phyloP scores from a whole-genome alignment of 352 stramenopile species.

The Phytopythium ostracodes region DNA sequence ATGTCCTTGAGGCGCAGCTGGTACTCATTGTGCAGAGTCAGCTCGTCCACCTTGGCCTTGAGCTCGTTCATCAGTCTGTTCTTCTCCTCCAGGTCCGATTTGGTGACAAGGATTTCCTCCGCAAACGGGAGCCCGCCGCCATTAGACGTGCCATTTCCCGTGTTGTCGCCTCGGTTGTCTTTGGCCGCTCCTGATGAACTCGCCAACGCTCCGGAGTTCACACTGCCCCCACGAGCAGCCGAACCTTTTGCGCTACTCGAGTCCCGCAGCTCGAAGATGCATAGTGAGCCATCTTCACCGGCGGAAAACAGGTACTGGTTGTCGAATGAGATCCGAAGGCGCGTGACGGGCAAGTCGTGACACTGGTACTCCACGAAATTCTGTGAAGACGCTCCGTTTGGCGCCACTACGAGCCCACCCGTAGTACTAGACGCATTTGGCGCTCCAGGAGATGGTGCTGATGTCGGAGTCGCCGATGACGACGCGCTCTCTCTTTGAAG shows the following conservation, averaged over 20 bases:
- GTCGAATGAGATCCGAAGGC: conserved; percentile 78
- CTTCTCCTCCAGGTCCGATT: conserved; percentile 92
- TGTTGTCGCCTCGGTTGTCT: conserved; percentile 15
- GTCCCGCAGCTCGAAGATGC: conserved; percentile 87
- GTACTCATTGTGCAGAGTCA: conserved; percentile 94
- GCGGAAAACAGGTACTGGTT: conserved; percentile 92
- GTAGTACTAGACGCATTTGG: conserved; percentile 2
- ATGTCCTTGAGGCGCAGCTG: conserved; percentile 94
- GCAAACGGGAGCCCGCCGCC: conserved; percentile 75
- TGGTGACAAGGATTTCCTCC: conserved; percentile 93
- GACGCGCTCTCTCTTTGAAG: conserved; percentile 45
- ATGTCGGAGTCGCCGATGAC: conserved; percentile 9
- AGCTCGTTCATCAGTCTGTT: conserved; percentile 90
- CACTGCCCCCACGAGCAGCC: conserved; percentile 17
- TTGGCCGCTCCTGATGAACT: conserved; percentile 12
- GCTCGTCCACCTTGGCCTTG: conserved; percentile 93
- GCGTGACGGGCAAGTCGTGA: conserved; percentile 71
- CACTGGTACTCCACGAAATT: conserved; percentile 72
- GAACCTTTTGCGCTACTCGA: conserved; percentile 33
- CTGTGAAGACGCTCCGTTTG: not conserved
- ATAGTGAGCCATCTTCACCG: conserved; percentile 89
- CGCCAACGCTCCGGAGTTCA: not conserved
- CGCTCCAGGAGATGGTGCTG: conserved; percentile 1
- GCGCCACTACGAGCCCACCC: not conserved
- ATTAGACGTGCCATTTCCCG: conserved; percentile 28